Conservation (phyloP, 345 rosid genomes). For the Populus pruinosa region DNA sequence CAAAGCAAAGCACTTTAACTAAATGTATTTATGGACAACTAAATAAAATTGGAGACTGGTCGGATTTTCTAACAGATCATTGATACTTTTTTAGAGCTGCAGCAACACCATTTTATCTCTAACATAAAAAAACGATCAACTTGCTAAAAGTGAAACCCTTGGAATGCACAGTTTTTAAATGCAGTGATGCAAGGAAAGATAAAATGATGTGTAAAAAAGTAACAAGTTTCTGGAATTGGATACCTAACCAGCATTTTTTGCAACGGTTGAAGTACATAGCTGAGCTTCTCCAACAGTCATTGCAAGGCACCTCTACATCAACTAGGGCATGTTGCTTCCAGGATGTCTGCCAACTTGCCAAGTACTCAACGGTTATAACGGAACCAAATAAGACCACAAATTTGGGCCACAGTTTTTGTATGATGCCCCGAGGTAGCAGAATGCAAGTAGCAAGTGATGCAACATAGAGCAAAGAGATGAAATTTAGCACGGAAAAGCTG, state of each 20-base stretch:
- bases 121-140: neutral
- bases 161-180: neutral
- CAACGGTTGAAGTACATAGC: slow-evolving; percentile 30
- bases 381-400: slow-evolving; percentile 38
- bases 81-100: no score
- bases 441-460: slow-evolving; percentile 42
- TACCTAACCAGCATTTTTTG: slow-evolving; percentile 49
- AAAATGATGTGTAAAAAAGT: neutral
- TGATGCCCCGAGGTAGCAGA: slow-evolving; percentile 27
- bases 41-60: no score
- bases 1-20: no score
- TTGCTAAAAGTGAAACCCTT: neutral
- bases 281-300: slow-evolving; percentile 46
- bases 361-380: slow-evolving; percentile 32
- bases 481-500: slow-evolving; percentile 46
- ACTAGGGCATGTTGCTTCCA: slow-evolving; percentile 11
- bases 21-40: no score
- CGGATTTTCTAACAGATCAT: no score
- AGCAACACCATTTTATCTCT: neutral
- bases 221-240: neutral
- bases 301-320: slow-evolving; percentile 26
- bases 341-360: slow-evolving; percentile 35
- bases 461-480: slow-evolving; percentile 40
- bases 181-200: neutral
- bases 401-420: slow-evolving; percentile 37